These are phyloP conservation scores for Mycena venus DNA, from an alignment of 768 basidiomycete species.

Conservation along the genomic window DNA sequence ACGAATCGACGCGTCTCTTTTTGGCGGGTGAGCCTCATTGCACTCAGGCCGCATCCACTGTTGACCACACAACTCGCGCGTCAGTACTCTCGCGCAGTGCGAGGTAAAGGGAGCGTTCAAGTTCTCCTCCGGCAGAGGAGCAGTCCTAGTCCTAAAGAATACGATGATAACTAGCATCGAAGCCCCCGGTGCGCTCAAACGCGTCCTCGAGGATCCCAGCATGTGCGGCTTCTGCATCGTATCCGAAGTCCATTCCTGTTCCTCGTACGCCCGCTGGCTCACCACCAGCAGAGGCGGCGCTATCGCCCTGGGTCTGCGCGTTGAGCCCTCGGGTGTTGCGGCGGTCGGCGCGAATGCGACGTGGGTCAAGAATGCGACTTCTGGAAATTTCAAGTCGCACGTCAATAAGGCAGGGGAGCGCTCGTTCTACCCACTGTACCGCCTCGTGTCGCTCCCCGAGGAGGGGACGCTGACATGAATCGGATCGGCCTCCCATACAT, in stretches of 20 bases:
- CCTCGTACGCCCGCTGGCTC: conserved; percentile 48
- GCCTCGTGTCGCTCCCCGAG: conserved; percentile 45
- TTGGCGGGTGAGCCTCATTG: not conserved
- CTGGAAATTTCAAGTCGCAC: conserved; percentile 44
- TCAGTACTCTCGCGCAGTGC: conserved; percentile 38
- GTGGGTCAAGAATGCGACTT: conserved; percentile 41
- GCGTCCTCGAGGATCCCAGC: conserved; percentile 39
- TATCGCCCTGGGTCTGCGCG: conserved; percentile 43
- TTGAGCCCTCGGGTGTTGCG: conserved; percentile 33
- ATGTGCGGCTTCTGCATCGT: conserved; percentile 45
- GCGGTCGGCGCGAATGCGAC: conserved; percentile 23
- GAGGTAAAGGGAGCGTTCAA: conserved; percentile 44
- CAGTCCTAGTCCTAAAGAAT: conserved; percentile 48
- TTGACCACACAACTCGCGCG: not conserved
- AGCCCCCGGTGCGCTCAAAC: conserved; percentile 41
- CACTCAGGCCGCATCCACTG: not conserved
- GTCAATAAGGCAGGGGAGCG: conserved; percentile 33
- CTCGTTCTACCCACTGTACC: conserved; percentile 42
- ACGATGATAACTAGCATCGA: conserved; percentile 43
- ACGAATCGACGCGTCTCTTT: conserved; percentile 33
- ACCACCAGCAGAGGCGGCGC: conserved; percentile 32
- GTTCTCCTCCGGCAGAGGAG: conserved; percentile 43
- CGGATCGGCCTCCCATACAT: not conserved
- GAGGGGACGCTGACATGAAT: conserved; percentile 30
- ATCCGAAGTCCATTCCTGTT: conserved; percentile 48